These are phyloP conservation scores for Camelina laxa DNA, from an alignment of 345 rosid species.

Conservation along the genomic window DNA sequence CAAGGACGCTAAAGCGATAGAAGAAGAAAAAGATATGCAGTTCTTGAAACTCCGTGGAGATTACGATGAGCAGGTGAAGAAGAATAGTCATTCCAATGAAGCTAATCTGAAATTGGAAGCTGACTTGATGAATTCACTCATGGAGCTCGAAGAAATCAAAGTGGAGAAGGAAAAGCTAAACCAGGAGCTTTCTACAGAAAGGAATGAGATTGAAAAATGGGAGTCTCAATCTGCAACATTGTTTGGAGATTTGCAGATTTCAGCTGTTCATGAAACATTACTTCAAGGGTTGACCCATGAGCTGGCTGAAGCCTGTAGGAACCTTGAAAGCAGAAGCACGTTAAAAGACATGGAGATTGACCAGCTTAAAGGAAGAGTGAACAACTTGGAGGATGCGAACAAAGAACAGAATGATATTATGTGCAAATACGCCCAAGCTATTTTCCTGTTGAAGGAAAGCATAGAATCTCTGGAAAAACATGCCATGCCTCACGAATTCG, in stretches of 20 bases:
- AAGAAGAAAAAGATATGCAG: constrained; percentile 58
- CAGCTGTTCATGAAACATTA: constrained; percentile 57
- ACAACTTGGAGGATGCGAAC: constrained; percentile 62
- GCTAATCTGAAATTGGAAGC: constrained; percentile 56
- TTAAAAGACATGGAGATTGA: constrained; percentile 55
- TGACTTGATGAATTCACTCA: constrained; percentile 49
- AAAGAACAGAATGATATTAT: constrained; percentile 59
- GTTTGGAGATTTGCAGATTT: constrained; percentile 62
- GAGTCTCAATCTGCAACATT: constrained; percentile 60
- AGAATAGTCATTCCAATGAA: constrained; percentile 47
- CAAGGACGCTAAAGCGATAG: constrained; percentile 55
- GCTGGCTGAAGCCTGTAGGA: constrained; percentile 53
- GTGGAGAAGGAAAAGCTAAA: constrained; percentile 56
- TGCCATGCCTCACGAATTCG: constrained; percentile 44
- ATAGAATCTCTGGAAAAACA: constrained; percentile 68
- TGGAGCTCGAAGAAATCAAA: constrained; percentile 57
- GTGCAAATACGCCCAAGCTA: constrained; percentile 59
- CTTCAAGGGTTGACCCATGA: constrained; percentile 65
- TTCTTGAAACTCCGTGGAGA: constrained; percentile 61
- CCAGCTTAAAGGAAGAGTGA: constrained; percentile 60
- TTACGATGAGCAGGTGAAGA: constrained; percentile 53
- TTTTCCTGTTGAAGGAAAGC: constrained; percentile 61
- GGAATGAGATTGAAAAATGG: constrained; percentile 57
- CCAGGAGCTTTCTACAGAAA: constrained; percentile 54
- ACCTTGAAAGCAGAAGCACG: constrained; percentile 48